Conservation (phyloP, 108 stramenopile genomes). For the Nannochloropsis granulata region DNA sequence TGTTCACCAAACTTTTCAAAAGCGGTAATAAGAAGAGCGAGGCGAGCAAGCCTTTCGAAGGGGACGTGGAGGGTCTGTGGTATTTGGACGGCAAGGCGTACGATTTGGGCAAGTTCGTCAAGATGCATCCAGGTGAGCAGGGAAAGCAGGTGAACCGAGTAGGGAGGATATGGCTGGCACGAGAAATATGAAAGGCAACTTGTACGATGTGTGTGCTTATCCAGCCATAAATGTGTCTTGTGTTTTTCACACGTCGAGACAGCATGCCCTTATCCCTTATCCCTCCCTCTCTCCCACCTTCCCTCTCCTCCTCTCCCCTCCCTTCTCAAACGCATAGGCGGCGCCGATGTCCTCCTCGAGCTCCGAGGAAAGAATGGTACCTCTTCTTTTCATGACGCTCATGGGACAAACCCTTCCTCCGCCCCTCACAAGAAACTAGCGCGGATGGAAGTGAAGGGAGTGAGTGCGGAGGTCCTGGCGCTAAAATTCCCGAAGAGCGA, state of each 20-base stretch:
- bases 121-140: neutral
- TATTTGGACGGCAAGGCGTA: neutral
- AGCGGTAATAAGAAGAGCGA: neutral
- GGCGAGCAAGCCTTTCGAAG: neutral
- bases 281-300: neutral
- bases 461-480: neutral
- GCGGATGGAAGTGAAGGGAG: neutral
- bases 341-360: neutral
- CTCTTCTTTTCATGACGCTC: neutral
- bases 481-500: neutral
- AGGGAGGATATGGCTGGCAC: too few relatives aligned
- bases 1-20: neutral
- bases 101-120: neutral
- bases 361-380: neutral
- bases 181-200: too few relatives aligned
- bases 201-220: too few relatives aligned
- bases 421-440: neutral
- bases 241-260: too few relatives aligned
- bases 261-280: too few relatives aligned
- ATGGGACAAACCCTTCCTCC: neutral
- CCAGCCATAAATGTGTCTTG: too few relatives aligned
- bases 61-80: neutral
- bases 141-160: neutral
- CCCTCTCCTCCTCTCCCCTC: neutral
- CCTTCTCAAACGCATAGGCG: neutral